These are phyloP conservation scores for Blumeriella jaapii DNA, from an alignment of 2,329 filamentous ascomycete species.

Conservation along the genomic window DNA sequence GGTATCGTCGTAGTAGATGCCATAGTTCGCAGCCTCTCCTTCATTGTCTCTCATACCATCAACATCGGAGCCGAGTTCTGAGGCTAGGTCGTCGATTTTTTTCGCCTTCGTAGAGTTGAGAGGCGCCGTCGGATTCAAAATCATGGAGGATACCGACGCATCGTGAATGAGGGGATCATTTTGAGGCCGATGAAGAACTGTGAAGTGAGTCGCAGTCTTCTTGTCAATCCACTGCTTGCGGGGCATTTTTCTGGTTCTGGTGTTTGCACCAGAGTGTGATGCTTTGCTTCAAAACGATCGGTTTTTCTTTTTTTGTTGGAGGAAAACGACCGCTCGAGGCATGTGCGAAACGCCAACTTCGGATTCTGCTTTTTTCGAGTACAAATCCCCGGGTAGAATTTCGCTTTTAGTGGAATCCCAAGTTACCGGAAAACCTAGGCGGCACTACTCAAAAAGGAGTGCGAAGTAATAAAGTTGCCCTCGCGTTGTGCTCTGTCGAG, in stretches of 20 bases:
- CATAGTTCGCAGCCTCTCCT: conserved; percentile 88
- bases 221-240: conserved; percentile 52
- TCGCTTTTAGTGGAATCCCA: no score
- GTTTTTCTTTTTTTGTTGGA: no score
- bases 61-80: conserved; percentile 60
- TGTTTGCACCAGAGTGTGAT: no score
- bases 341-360: no score
- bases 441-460: no score
- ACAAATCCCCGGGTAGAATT: no score
- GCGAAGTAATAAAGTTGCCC: no score
- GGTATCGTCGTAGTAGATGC: conserved; percentile 89
- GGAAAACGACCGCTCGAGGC: no score
- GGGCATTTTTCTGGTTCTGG: conserved; percentile 29
- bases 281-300: no score
- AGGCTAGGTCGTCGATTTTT: conserved; percentile 62
- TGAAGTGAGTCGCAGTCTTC: conserved; percentile 85
- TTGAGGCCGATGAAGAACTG: conserved; percentile 89
- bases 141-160: conserved; percentile 74
- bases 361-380: no score
- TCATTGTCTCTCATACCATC: conserved; percentile 71
- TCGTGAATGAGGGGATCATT: conserved; percentile 97
- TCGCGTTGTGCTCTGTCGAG: no score
- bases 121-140: conserved; percentile 59
- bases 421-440: no score
- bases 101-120: conserved; percentile 46